phyloP scores from a whole-genome alignment of 179 eudicot species.

The Heliamphora pulchella region DNA sequence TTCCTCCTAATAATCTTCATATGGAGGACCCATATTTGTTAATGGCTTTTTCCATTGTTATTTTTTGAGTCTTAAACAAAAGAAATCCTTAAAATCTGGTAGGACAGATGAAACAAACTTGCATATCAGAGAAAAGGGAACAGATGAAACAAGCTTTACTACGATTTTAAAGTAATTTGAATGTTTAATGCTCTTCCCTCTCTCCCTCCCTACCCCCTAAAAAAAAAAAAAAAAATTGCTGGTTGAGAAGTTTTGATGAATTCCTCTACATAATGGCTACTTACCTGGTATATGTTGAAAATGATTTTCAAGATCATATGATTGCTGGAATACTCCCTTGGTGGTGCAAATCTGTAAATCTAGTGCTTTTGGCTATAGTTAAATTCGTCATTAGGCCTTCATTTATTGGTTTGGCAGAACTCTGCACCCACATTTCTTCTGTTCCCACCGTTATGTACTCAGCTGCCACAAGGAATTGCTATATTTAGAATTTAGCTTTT shows the following conservation, averaged over 20 bases:
- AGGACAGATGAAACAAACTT: too few species aligned
- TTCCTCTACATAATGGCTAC: neutral
- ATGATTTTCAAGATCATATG: neutral
- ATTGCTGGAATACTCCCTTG: neutral
- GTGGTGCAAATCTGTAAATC: neutral
- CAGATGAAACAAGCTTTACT: neutral
- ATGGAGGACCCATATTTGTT: neutral
- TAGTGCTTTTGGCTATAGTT: neutral
- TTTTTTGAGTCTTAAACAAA: neutral
- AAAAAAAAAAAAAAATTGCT: neutral
- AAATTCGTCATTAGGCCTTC: neutral
- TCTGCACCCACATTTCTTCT: neutral
- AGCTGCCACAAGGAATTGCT: neutral
- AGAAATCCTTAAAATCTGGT: neutral
- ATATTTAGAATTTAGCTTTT: neutral
- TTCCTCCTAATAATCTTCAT: neutral
- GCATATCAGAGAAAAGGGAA: neutral
- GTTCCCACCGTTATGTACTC: neutral
- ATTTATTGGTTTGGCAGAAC: neutral
- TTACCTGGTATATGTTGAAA: neutral
- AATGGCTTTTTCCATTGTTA: neutral
- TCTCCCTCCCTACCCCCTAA: neutral
- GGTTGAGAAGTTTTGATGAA: neutral
- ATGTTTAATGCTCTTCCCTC: neutral
- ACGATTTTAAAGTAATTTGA: neutral